phyloP scores from a whole-genome alignment of 768 basidiomycete genomes.

The Termitomyces sp. region DNA sequence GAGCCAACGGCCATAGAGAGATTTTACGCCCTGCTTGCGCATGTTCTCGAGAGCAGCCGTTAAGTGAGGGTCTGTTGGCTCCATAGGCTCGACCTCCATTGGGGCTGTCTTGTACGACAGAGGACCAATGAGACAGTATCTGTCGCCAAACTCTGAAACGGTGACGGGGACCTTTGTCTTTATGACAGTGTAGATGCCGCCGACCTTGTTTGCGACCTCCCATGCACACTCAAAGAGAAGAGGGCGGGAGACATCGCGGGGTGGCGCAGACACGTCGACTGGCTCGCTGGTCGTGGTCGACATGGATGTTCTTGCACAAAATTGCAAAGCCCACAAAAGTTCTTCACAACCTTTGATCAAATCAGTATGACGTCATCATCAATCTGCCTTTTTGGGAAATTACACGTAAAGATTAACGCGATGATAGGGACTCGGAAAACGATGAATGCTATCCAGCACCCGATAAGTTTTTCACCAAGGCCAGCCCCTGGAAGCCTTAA shows the following conservation, averaged over 20 bases:
- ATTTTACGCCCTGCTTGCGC: constrained; percentile 89
- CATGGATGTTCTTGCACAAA: constrained; percentile 10
- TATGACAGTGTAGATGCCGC: constrained; percentile 99
- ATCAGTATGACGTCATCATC: constrained; percentile 10
- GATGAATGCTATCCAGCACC: no score
- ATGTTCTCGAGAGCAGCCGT: constrained; percentile 75
- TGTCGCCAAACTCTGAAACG: constrained; percentile 90
- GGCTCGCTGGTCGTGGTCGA: constrained; percentile 20
- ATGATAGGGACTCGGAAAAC: no score
- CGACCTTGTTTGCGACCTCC: constrained; percentile 99
- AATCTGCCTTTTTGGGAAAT: neutral
- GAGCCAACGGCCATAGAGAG: constrained; percentile 95
- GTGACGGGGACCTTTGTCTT: constrained; percentile 99
- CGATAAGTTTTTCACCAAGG: no score
- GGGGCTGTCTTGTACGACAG: constrained; percentile 97
- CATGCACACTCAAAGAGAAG: constrained; percentile 94
- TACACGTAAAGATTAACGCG: no score
- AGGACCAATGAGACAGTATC: constrained; percentile 97
- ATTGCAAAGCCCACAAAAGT: neutral
- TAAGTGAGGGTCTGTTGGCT: constrained; percentile 79
- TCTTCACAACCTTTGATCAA: neutral
- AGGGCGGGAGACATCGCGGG: constrained; percentile 75
- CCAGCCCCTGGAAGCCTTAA: no score
- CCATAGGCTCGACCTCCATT: constrained; percentile 96
- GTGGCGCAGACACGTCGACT: constrained; percentile 25